Evolutionary conservation across 495 filamentous ascomycete species (phyloP).

Genomic region (Hyphodiscus hymeniophilus): DNA sequence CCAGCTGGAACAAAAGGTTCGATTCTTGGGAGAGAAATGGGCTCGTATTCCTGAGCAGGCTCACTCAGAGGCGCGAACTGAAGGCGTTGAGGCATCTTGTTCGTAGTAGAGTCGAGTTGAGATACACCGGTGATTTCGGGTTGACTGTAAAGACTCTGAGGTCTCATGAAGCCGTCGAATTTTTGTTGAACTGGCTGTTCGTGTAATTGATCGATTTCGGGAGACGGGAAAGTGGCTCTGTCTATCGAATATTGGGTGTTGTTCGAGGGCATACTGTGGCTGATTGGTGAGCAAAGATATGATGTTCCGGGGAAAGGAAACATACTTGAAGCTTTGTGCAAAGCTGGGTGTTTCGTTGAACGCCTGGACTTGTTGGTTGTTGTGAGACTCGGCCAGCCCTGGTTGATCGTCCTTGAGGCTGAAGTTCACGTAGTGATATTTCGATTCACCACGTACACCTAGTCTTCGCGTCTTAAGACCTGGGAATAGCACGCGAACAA

Average conservation of each 20-base stretch:
- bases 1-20: slow-evolving; percentile 61
- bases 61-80: slow-evolving; percentile 52
- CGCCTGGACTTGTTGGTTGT: slow-evolving; percentile 27
- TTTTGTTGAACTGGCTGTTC: slow-evolving; percentile 7
- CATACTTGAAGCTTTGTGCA: slow-evolving; percentile 33
- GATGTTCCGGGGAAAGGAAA: neutral
- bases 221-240: slow-evolving; percentile 62
- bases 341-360: slow-evolving; percentile 32
- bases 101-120: slow-evolving; percentile 34
- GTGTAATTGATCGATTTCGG: slow-evolving; percentile 30
- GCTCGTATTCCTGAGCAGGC: slow-evolving; percentile 49
- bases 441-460: slow-evolving; percentile 92
- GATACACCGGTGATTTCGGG: slow-evolving; percentile 35
- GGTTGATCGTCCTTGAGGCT: slow-evolving; percentile 56
- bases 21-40: slow-evolving; percentile 70
- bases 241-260: slow-evolving; percentile 47
- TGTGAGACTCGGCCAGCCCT: slow-evolving; percentile 31
- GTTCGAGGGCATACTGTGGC: slow-evolving; percentile 24
- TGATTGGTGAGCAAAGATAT: slow-evolving; percentile 12
- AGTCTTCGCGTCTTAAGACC: slow-evolving; percentile 86
- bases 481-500: slow-evolving; percentile 92
- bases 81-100: slow-evolving; percentile 57
- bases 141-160: slow-evolving; percentile 43
- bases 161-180: slow-evolving; percentile 20
- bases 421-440: slow-evolving; percentile 95